These are phyloP conservation scores for Aureobasidium zeae DNA, from an alignment of 2,329 filamentous ascomycete genomes.

Conservation along the genomic window DNA sequence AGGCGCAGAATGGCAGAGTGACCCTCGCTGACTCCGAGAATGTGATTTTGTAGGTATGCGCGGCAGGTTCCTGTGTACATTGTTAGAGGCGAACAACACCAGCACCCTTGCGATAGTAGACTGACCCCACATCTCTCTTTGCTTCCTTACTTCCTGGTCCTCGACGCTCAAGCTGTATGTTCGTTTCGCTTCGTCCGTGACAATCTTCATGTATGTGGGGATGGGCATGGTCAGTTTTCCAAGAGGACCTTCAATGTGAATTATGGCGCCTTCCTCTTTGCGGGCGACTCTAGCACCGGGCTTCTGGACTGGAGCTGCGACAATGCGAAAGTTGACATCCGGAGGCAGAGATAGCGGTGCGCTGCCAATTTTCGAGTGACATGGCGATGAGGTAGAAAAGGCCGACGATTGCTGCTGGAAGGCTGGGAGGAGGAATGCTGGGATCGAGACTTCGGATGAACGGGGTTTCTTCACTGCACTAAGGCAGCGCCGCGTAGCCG, in stretches of 20 bases:
- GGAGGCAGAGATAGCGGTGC: constrained; percentile 72
- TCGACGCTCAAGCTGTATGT: constrained; percentile 62
- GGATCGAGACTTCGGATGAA: constrained; percentile 39
- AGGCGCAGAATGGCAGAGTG: constrained; percentile 88
- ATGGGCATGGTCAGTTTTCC: constrained; percentile 70
- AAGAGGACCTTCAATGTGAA: constrained; percentile 72
- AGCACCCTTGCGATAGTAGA: constrained; percentile 18
- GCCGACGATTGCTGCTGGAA: constrained; percentile 46
- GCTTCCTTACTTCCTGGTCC: constrained; percentile 59
- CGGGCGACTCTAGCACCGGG: constrained; percentile 51
- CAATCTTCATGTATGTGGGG: constrained; percentile 67
- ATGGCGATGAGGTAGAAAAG: constrained; percentile 63
- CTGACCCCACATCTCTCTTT: constrained; percentile 94
- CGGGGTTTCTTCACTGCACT: constrained; percentile 10
- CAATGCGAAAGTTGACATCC: constrained; percentile 63
- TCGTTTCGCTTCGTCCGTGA: constrained; percentile 53
- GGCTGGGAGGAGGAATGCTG: constrained; percentile 63
- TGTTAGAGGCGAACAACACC: constrained; percentile 21
- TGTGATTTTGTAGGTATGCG: constrained; percentile 80
- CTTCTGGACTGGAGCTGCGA: constrained; percentile 52
- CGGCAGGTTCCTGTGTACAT: constrained; percentile 64
- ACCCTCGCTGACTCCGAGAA: constrained; percentile 90
- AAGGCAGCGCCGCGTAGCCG: constrained; percentile 52
- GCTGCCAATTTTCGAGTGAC: constrained; percentile 74
- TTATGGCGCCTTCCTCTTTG: constrained; percentile 53